Conservation (phyloP, 2,329 filamentous ascomycete species). For the Beauveria bassiana region DNA sequence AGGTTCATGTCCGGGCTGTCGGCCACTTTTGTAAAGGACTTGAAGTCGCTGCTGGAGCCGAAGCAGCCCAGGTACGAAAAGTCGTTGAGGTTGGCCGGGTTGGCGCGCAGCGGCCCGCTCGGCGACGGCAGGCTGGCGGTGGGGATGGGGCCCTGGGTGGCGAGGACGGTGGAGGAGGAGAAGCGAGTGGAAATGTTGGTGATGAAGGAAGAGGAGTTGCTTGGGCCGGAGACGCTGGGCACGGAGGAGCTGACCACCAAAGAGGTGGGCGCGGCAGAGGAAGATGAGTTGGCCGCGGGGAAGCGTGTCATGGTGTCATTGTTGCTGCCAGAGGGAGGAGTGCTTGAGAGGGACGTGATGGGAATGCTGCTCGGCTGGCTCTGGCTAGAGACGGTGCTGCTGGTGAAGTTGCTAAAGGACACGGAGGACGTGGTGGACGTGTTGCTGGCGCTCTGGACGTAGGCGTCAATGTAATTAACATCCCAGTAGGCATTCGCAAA, state of each 20-base stretch:
- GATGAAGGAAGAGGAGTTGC: constrained; percentile 13
- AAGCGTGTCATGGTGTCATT: neutral
- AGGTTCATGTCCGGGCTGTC: constrained; percentile 31
- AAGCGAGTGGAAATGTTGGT: constrained; percentile 16
- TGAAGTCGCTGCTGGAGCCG: constrained; percentile 28
- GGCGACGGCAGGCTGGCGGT: constrained; percentile 9
- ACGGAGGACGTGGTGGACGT: neutral
- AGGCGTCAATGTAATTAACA: constrained; percentile 47
- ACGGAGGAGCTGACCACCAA: too few relatives aligned
- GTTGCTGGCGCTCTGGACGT: constrained; percentile 16
- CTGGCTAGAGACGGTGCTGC: neutral
- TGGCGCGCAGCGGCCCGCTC: constrained; percentile 14
- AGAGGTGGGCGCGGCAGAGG: constrained; percentile 11
- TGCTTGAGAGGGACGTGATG: neutral
- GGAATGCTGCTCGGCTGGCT: neutral
- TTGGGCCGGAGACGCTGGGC: too few relatives aligned
- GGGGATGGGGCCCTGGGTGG: neutral
- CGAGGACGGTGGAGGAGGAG: neutral
- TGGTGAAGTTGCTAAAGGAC: neutral
- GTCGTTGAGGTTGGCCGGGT: constrained; percentile 25
- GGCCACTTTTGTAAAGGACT: constrained; percentile 24
- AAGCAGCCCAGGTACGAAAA: constrained; percentile 36
- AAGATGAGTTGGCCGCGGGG: neutral
- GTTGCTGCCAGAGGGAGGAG: neutral
- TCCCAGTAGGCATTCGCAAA: constrained; percentile 42